Base-by-base conservation (phyloP, 352 stramenopile species). In the Phytophthora podocarpi region DNA sequence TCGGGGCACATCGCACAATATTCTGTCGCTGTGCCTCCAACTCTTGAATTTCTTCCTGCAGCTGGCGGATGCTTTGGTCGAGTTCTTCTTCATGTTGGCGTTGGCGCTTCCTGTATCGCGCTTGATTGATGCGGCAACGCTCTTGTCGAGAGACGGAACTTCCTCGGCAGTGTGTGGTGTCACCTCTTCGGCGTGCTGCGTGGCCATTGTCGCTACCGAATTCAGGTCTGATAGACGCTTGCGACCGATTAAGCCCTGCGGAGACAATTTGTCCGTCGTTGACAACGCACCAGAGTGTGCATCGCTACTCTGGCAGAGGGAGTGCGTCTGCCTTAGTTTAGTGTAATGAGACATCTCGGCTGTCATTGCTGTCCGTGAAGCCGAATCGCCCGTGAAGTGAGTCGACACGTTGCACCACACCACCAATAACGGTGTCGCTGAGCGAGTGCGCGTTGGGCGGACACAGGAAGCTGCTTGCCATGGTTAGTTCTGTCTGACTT, bases 121-220 rank as follows among this genome's bases (percentile, higher is more conserved):
- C 42, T 30, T 63, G 42, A 32, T 63, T 55, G 32, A 63, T 55
- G 11, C 53, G 30, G 11, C 53, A 54, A 1, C 42, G 53, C 18
- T 61, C 53, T 18, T 40, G 53, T 20, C 35, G 42, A 39, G 42
- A 32, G 6, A 35, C 35, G 2, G n/a, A n/a, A n/a, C n/a, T n/a
- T n/a, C n/a, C n/a, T n/a, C n/a, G n/a, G n/a, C n/a, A n/a, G n/a
- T n/a, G n/a, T n/a, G n/a, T n/a, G n/a, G n/a, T n/a, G n/a, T n/a
- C n/a, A n/a, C n/a, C n/a, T n/a, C n/a, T n/a, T n/a, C n/a, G n/a
- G n/a, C n/a, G n/a, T n/a, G n/a, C n/a, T n/a, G n/a, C n/a, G n/a
- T n/a, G n/a, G n/a, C n/a, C n/a, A n/a, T n/a, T n/a, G n/a, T n/a
- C n/a, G n/a, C n/a, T n/a, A n/a, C n/a, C n/a, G n/a, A n/a, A n/a